Base-by-base conservation (phyloP, 2,329 filamentous ascomycete species). In the Colletotrichum limetticola region DNA sequence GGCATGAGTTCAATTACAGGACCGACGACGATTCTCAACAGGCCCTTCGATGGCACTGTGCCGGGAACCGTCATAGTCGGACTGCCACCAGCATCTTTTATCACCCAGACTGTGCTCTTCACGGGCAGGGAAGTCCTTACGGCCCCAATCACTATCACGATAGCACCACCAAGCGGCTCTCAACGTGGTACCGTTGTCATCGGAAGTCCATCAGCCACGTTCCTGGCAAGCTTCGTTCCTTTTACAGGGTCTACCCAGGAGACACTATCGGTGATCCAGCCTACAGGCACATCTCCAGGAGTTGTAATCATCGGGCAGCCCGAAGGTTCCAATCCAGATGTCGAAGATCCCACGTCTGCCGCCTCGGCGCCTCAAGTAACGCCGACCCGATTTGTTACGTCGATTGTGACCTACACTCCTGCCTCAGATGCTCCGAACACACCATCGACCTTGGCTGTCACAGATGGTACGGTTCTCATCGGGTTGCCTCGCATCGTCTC, bases 181-280 rank as follows among this genome's bases (percentile, higher is more conserved):
- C 55, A 30, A 4, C 58, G 65, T 2, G 75, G 72, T 6, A 74
- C 64, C 1, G 72, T 75, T 1, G n/a, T 76, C 0, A 42, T 75
- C 11, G 53, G 65, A 14, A 70, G 53, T n/a, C 72, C 72, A 8
- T 46, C 52, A 12, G 32, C 24, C 5, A 35, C 28, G 3, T 71
- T 62, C 12, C n/a, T 67, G 8, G 65, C 55, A 2, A 64, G 64
- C 14, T 61, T 35, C 55, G 58, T 68, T 4, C 32, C 60, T 0
- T 68, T 58, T 19, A 63, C 64, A 2, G 58, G 37, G 4, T 24
- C 55, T 26, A 22, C 64, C 67, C n/a, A 46, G 37, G 11, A 57
- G 16, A 74, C 63, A 3, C 35, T 74, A 14, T 58, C 61, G 2
- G 74, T 68, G 30, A 66, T 75, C 8, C 28, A 30, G 53, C 60